Evolutionary conservation across 2,329 filamentous ascomycete species (phyloP), one percentile per base, ranked within the genome.

Genomic region (Monilinia fructicola): DNA sequence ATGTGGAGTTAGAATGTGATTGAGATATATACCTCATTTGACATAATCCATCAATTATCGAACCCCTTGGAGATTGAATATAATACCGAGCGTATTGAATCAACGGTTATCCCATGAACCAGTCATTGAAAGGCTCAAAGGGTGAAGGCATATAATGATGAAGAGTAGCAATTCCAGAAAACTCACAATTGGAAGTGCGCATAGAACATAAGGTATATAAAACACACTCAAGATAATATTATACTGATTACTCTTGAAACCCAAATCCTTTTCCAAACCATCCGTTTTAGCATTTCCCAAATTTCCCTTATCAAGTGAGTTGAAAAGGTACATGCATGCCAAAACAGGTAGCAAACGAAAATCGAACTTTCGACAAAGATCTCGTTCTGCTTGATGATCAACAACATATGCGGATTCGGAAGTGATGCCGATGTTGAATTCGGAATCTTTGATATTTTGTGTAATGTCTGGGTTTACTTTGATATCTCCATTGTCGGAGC

Each of bases 171-270:
- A 46, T 21, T 4, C 5, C 21, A 16, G 42, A 21, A 26, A 18
- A 71, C 71, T 68, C 62, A 79, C 78, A 21, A 91, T 77, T 1
- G 87, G 85, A 0, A 87, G 88, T 1, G 87, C 89, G 64, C 87
- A 89, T 3, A 92, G 74, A 46, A 91, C 89, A 74, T 90, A 92
- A 0, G 90, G 90, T 9, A 92, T 81, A 77, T 90, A 93, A 80
- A 93, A 93, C 70, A 93, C 87, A 62, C 82, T 84, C 46, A 92
- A 77, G 58, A 91, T 83, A 38, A 87, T 82, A 74, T 91, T 91
- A 78, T 92, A 91, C 74, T 91, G 83, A 69, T 86, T 82, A 0
- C 78, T 76, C 54, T 81, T 81, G 77, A 92, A 87, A 42, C 84
- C 76, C 26, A 91, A 78, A 71, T 87, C 84, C 31, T 78, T 78